These are phyloP conservation scores for Phtheirospermum japonicum DNA, from an alignment of 257 asterid genomes.

Conservation along the genomic window DNA sequence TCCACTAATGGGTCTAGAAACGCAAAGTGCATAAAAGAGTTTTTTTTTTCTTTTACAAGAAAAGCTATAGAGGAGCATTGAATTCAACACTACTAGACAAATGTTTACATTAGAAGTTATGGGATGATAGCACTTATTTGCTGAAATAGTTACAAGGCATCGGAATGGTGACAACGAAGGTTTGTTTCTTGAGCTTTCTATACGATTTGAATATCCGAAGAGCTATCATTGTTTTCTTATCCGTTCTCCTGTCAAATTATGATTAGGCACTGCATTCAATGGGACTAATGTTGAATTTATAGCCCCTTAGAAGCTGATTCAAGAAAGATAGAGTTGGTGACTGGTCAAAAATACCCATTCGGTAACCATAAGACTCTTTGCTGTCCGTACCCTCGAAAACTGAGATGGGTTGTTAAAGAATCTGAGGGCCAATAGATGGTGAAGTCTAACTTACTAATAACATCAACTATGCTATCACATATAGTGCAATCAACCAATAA, in stretches of 20 bases:
- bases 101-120: constrained; percentile 79
- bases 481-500: constrained; percentile 46
- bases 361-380: constrained; percentile 92
- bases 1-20: constrained; percentile 91
- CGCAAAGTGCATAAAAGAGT: constrained; percentile 96
- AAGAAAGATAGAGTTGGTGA: constrained; percentile 82
- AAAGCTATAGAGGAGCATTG: constrained; percentile 74
- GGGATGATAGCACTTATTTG: constrained; percentile 94
- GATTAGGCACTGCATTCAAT: constrained; percentile 83
- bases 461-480: constrained; percentile 74
- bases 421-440: constrained; percentile 59
- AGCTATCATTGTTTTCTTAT: constrained; percentile 17
- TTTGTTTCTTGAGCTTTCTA: constrained; percentile 33
- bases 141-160: constrained; percentile 96
- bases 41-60: constrained; percentile 67
- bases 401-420: constrained; percentile 67
- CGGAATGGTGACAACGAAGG: constrained; percentile 99
- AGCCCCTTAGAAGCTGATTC: constrained; percentile 86
- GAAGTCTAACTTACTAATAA: constrained; percentile 63
- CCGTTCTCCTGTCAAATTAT: constrained; percentile 22
- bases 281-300: constrained; percentile 83
- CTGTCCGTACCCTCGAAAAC: constrained; percentile 74
- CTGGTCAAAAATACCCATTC: constrained; percentile 89
- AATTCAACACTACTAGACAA: constrained; percentile 71
- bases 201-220: constrained; percentile 14